A percentile compares a stretch with the other conserved stretches of the same genome.
These are phyloP conservation scores for Mycosarcoma mackinlayi DNA, from an alignment of 1,284 basidiomycete species.

Conservation along the genomic window DNA sequence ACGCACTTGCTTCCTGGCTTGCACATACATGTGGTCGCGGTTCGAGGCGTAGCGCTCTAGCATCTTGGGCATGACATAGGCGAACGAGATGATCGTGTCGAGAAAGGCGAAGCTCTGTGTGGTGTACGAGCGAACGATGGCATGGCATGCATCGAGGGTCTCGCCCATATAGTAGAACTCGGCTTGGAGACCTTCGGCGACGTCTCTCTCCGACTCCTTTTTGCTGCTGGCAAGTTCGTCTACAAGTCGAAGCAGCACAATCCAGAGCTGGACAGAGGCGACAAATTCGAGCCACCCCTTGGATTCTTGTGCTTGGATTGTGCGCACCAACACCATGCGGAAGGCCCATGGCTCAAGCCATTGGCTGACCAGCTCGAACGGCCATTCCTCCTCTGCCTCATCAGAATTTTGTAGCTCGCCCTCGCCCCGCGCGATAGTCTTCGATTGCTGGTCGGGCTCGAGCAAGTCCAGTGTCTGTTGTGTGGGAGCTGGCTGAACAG, in stretches of 20 bases:
- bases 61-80: constrained; percentile 61
- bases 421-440: neutral
- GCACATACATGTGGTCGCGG: constrained; percentile 64
- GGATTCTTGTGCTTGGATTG: constrained; percentile 53
- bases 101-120: constrained; percentile 64
- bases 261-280: constrained; percentile 64
- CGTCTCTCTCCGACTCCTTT: constrained; percentile 48
- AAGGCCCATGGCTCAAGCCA: constrained; percentile 67
- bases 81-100: constrained; percentile 60
- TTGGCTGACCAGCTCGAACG: constrained; percentile 51
- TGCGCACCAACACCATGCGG: constrained; percentile 59
- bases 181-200: constrained; percentile 61
- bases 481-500: constrained; percentile 3
- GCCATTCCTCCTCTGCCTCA: constrained; percentile 35
- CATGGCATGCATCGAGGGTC: constrained; percentile 56
- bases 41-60: constrained; percentile 62
- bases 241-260: constrained; percentile 58
- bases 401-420: constrained; percentile 1
- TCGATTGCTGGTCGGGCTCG: constrained; percentile 9
- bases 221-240: constrained; percentile 59
- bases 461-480: constrained; percentile 14
- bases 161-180: constrained; percentile 65
- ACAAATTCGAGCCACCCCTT: constrained; percentile 64
- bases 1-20: constrained; percentile 52
- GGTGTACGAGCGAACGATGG: constrained; percentile 57